phyloP scores from a whole-genome alignment of 805 yeast species.

The Blastobotrys americana region DNA sequence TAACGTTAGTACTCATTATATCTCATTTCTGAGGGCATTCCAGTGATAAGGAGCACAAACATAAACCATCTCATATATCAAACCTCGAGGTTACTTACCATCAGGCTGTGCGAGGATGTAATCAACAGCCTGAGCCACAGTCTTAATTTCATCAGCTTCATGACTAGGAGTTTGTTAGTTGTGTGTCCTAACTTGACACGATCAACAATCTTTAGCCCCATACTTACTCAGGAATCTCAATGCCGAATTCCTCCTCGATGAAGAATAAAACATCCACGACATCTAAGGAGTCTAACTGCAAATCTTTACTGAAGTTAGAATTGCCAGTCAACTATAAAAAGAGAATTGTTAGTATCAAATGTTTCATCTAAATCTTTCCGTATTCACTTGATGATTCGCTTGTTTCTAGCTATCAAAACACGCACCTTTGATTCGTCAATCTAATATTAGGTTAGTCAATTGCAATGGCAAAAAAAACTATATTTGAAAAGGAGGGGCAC shows the following conservation, averaged over 20 bases:
- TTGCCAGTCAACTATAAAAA: conserved; percentile 15
- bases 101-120: conserved; percentile 58
- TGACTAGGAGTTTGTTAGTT: conserved; percentile 34
- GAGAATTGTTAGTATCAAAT: conserved; percentile 15
- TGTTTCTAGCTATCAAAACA: too few species aligned
- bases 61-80: too few species aligned
- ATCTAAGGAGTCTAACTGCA: conserved; percentile 89
- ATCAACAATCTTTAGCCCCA: not conserved
- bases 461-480: too few species aligned
- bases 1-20: too few species aligned
- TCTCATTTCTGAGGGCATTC: too few species aligned
- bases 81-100: conserved; percentile 35
- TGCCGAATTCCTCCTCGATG: conserved; percentile 78
- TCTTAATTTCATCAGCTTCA: conserved; percentile 87
- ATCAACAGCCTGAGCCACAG: conserved; percentile 88
- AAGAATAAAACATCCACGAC: conserved; percentile 95
- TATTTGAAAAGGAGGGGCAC: too few species aligned
- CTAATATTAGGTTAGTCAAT: conserved; percentile 1
- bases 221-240: conserved; percentile 46
- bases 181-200: too few species aligned
- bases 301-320: conserved; percentile 43
- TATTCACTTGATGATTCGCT: too few species aligned
- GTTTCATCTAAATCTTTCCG: not conserved
- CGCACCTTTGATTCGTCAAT: not conserved
- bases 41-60: too few species aligned